Evolutionary conservation across 1,139 yeast genomes (phyloP).

Genomic region (Meyerozyma elateridarum): DNA sequence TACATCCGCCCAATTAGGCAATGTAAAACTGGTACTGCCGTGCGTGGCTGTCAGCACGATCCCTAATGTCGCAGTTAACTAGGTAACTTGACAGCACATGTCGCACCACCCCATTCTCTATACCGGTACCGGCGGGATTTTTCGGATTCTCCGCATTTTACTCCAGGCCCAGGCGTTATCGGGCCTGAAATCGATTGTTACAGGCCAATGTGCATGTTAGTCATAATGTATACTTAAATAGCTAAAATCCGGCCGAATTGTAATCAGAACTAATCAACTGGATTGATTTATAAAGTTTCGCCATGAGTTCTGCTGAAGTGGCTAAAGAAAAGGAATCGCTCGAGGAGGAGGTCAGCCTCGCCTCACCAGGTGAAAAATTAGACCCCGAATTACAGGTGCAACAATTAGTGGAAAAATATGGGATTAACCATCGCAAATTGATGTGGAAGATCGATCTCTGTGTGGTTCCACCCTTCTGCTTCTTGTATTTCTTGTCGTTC

Average conservation of each 20-base stretch:
- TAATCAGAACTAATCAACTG: too few relatives aligned
- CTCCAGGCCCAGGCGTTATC: neutral
- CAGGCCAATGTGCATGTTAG: neutral
- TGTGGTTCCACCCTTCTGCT: slow-evolving; percentile 67
- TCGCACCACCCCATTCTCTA: too few relatives aligned
- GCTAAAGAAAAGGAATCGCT: slow-evolving; percentile 3
- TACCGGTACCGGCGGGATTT: slow-evolving; percentile 3
- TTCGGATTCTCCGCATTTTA: slow-evolving; percentile 3
- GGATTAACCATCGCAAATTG: slow-evolving; percentile 40
- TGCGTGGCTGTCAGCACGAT: too few relatives aligned
- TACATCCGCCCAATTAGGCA: slow-evolving; percentile 31
- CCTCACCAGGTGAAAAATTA: neutral
- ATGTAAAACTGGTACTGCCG: too few relatives aligned
- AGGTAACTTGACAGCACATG: neutral
- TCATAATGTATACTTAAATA: neutral
- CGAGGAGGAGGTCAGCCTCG: neutral
- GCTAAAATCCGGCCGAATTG: neutral
- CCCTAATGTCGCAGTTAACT: slow-evolving; percentile 6
- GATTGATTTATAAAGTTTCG: too few relatives aligned
- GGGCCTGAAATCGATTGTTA: neutral
- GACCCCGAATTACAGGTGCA: slow-evolving; percentile 20
- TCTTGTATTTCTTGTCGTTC: slow-evolving; percentile 63
- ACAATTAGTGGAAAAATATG: slow-evolving; percentile 26
- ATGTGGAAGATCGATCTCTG: slow-evolving; percentile 62
- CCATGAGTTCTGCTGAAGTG: slow-evolving; percentile 2